phyloP scores from a whole-genome alignment of 2,329 filamentous ascomycete species.

The Sporothrix globosa region DNA sequence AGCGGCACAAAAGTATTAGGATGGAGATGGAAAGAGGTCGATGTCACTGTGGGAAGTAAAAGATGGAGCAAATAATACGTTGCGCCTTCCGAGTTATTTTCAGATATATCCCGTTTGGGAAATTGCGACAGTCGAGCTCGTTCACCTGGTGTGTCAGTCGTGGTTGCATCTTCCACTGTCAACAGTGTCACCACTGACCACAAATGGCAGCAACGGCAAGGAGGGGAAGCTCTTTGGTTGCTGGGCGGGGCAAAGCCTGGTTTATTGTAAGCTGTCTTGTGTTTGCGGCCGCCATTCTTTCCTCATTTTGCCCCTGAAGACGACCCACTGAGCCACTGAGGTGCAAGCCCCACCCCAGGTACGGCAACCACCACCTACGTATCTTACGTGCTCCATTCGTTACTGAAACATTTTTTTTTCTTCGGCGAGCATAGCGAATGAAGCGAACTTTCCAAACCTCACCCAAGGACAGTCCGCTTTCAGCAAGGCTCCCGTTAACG shows the following conservation, averaged over 20 bases:
- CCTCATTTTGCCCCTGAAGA: slow-evolving; percentile 1
- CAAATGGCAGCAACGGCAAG: slow-evolving; percentile 1
- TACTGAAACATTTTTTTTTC: slow-evolving; percentile 24
- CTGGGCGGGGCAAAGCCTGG: slow-evolving; percentile 20
- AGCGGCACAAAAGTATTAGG: neutral
- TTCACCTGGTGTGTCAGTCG: slow-evolving; percentile 8
- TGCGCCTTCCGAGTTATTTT: slow-evolving; percentile 22
- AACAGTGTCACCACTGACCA: neutral
- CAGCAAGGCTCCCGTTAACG: slow-evolving; percentile 22
- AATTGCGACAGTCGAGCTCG: slow-evolving; percentile 11
- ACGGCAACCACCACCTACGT: slow-evolving; percentile 10
- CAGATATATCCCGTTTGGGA: slow-evolving; percentile 9
- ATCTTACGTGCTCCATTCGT: slow-evolving; percentile 28
- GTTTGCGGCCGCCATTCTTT: slow-evolving; percentile 8
- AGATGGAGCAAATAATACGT: neutral
- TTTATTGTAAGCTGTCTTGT: neutral
- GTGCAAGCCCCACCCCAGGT: slow-evolving; percentile 18
- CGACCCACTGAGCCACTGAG: neutral
- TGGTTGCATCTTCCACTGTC: neutral
- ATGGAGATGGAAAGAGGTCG: neutral
- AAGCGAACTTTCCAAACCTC: neutral
- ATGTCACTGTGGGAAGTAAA: neutral
- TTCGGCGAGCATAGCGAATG: neutral
- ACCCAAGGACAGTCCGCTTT: slow-evolving; percentile 12
- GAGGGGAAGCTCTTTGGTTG: slow-evolving; percentile 28